Evolutionary conservation across 2,329 filamentous ascomycete genomes (phyloP).

Genomic region (Diaporthe sp.): DNA sequence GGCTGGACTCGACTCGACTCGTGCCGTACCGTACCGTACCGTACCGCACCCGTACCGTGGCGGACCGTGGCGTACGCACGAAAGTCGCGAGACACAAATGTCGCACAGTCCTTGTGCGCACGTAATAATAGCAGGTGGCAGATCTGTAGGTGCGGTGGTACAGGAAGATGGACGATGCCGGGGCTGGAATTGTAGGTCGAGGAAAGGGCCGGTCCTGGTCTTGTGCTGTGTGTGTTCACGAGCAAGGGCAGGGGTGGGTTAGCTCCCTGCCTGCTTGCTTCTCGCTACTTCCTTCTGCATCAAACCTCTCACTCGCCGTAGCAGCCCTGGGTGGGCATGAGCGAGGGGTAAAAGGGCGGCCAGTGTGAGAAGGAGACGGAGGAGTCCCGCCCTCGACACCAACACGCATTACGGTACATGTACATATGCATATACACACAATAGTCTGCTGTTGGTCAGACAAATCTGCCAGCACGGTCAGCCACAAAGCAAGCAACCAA

Average conservation of each 20-base stretch:
- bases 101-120: conserved; percentile 21
- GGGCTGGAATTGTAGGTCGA: conserved; percentile 23
- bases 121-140: conserved; percentile 2
- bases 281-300: conserved; percentile 18
- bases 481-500: background rate
- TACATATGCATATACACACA: background rate
- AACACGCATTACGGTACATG: conserved; percentile 5
- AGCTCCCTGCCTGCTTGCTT: background rate
- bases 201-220: conserved; percentile 21
- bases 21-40: conserved; percentile 16
- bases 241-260: conserved; percentile 15
- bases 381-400: conserved; percentile 1
- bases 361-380: background rate
- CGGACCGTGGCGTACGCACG: conserved; percentile 16
- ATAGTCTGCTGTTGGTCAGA: background rate
- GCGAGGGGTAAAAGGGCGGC: conserved; percentile 12
- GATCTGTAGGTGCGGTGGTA: conserved; percentile 17
- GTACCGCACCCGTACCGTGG: conserved; percentile 2
- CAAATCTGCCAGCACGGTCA: conserved; percentile 1
- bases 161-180: conserved; percentile 22
- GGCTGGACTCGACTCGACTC: conserved; percentile 1
- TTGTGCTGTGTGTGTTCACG: conserved; percentile 17
- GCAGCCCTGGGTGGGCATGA: conserved; percentile 7
- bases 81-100: conserved; percentile 11
- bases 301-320: conserved; percentile 16